Evolutionary conservation across 345 rosid genomes (phyloP), one percentile per base, ranked within the genome.

Genomic region (Bruguiera gymnorhiza): DNA sequence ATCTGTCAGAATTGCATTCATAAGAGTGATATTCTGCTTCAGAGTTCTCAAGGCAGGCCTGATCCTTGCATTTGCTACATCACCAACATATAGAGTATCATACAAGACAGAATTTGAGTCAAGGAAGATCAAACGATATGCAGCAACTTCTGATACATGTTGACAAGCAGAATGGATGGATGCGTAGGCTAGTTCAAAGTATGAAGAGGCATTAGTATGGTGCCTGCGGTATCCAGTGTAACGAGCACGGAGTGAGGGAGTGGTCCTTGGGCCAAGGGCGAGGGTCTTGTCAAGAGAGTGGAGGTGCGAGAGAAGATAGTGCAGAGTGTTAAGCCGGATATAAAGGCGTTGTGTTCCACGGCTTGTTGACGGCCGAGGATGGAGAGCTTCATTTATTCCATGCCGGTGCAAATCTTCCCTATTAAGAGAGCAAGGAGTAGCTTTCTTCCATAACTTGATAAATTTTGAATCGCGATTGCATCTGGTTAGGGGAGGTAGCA

Each of bases 341-440:
- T 91, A 94, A 10, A 89, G 88, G 57, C 97, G 96, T 57, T 92
- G 97, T 2, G 99, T 95, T 15, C 99, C 93, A 0, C 97, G 97
- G 78, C 99, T 92, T 1, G 97, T 95, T 8, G 96, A 88, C 4
- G 96, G 96, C 6, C 96, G 86, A 20, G 97, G 87, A 81, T 84
- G 88, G 69, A 88, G 90, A 3, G 81, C 90, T 8, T 87, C 91
- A 1, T 16, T 56, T 0, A 64, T 2, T 4, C 74, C 78, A 1
- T 8, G 53, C 29, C 61, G 81, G 10, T 63, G 80, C 30, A 77
- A 59, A 0, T 82, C 87, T 62, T 86, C 78, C 3, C 62, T 3
- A 10, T 52, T 63, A 24, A 79, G 75, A 1, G 81, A 71, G 66
- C 99, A 95, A 3, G 92, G 97, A 9, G 83, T 74, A 9, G 97